Conservation (phyloP, 768 basidiomycete species). For the Crassisporium funariophilum region DNA sequence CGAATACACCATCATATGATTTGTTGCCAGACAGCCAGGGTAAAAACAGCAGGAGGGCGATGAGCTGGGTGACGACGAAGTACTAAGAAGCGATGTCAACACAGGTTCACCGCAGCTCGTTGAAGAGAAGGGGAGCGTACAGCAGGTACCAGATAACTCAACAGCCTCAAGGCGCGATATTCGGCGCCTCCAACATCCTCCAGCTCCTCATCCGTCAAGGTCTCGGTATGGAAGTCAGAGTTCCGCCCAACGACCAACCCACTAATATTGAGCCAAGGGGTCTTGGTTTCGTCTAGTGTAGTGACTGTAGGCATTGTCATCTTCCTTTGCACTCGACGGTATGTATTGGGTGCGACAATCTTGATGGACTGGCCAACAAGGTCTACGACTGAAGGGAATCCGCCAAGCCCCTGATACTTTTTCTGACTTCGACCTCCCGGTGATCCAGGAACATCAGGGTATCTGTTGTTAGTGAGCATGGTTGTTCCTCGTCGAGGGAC, state of each 20-base stretch:
- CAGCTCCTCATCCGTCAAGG: constrained; percentile 63
- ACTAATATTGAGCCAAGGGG: constrained; percentile 42
- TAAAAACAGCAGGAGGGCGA: constrained; percentile 57
- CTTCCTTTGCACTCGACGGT: constrained; percentile 46
- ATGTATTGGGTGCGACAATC: constrained; percentile 43
- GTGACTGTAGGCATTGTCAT: constrained; percentile 53
- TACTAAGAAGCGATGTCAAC: constrained; percentile 49
- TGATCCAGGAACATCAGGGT: constrained; percentile 15
- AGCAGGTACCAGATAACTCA: constrained; percentile 50
- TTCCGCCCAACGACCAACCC: constrained; percentile 59
- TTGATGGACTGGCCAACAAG: constrained; percentile 41
- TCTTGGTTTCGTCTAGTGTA: constrained; percentile 37
- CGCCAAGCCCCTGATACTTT: constrained; percentile 46
- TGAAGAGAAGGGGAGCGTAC: constrained; percentile 28
- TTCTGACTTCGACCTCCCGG: constrained; percentile 18
- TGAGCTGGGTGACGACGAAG: constrained; percentile 57
- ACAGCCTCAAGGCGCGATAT: constrained; percentile 59
- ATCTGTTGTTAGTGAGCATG: constrained; percentile 22
- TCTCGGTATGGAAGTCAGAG: constrained; percentile 54
- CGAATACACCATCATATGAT: constrained; percentile 51
- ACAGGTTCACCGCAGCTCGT: neutral
- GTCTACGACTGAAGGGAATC: constrained; percentile 48
- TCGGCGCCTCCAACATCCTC: constrained; percentile 79
- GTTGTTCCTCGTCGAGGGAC: constrained; percentile 34
- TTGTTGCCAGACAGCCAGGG: constrained; percentile 56